Percentiles rank a stretch among this genome's conserved stretches.
Conservation (phyloP, 1,284 basidiomycete genomes). For the Fistulinella cinereoalba region DNA sequence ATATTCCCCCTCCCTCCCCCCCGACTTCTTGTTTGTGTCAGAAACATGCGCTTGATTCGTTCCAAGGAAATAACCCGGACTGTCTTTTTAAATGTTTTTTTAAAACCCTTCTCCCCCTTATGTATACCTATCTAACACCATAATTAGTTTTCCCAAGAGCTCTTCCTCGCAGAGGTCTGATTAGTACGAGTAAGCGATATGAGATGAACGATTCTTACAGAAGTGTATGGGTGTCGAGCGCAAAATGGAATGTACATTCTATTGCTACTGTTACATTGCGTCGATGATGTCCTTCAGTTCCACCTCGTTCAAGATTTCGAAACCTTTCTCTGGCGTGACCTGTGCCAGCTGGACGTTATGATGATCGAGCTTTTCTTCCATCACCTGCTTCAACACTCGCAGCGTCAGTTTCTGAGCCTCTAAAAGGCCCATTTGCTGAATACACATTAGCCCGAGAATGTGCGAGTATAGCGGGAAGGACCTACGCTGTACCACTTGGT, state of each 20-base stretch:
- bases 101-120: constrained; percentile 1
- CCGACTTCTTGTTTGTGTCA: constrained; percentile 16
- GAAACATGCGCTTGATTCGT: constrained; percentile 9
- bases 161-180: constrained; percentile 5
- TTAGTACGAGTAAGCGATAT: constrained; percentile 1
- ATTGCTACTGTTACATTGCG: constrained; percentile 51
- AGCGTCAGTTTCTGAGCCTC: constrained; percentile 89
- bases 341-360: constrained; percentile 96
- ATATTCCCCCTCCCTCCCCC: constrained; percentile 16
- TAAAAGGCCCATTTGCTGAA: constrained; percentile 85
- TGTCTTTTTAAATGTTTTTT: constrained; percentile 9
- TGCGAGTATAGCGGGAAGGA: not conserved
- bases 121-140: constrained; percentile 27
- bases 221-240: not conserved
- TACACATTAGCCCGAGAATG: constrained; percentile 2
- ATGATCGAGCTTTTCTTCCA: constrained; percentile 76
- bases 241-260: constrained; percentile 6
- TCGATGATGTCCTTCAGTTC: constrained; percentile 81
- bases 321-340: constrained; percentile 76
- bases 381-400: constrained; percentile 95
- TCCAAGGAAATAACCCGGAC: constrained; percentile 11
- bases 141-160: constrained; percentile 11
- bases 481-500: constrained; percentile 95
- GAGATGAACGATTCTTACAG: not conserved
- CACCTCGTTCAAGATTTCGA: constrained; percentile 79